Conservation (phyloP, 2,329 filamentous ascomycete genomes). For the Calycina herbarum region DNA sequence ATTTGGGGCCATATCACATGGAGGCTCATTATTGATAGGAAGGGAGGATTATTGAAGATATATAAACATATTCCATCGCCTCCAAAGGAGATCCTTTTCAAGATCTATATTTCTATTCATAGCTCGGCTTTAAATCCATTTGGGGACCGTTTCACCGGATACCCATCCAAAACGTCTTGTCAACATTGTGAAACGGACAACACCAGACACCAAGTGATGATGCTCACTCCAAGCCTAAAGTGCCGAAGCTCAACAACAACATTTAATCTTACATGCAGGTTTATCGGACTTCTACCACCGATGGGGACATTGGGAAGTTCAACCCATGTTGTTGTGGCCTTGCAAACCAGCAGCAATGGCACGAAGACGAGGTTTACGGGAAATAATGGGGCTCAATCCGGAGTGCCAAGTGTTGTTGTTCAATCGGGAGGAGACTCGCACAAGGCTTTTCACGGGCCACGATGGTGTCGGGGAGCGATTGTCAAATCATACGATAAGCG, state of each 20-base stretch:
- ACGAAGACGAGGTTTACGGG: conserved; percentile 1
- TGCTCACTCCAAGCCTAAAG: not conserved
- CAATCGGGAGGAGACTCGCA: not conserved
- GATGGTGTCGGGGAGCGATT: not conserved
- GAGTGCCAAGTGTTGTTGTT: not conserved
- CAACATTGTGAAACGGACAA: not conserved
- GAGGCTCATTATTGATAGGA: not conserved
- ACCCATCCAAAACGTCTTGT: not conserved
- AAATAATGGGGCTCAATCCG: not conserved
- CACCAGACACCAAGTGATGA: not conserved
- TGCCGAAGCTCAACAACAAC: no score
- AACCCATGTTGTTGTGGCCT: no score
- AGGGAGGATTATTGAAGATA: not conserved
- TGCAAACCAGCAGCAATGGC: not conserved
- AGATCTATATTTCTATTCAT: conserved; percentile 3
- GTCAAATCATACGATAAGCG: not conserved
- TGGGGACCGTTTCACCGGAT: not conserved
- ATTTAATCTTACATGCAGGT: not conserved
- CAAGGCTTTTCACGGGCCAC: not conserved
- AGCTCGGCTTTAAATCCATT: not conserved
- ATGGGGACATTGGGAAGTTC: no score
- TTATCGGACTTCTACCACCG: no score
- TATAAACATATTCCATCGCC: not conserved
- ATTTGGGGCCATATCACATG: no score
- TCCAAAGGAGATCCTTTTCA: not conserved